Evolutionary conservation across 2,329 filamentous ascomycete genomes (phyloP).

Genomic region (Claviceps digitariae): DNA sequence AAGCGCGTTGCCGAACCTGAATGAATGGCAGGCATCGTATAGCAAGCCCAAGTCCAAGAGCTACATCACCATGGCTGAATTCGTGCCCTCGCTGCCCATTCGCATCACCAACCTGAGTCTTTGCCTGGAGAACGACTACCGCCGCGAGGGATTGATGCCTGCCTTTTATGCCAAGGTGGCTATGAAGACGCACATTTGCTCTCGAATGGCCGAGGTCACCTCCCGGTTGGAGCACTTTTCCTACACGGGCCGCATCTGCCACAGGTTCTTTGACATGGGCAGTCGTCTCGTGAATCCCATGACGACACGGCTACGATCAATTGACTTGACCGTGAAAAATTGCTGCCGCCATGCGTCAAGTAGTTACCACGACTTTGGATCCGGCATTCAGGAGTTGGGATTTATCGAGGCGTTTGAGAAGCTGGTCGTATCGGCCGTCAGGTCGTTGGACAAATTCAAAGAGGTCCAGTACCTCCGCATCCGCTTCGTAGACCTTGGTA

Average conservation of each 20-base stretch:
- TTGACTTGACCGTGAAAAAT: slow-evolving; percentile 63
- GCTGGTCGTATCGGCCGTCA: slow-evolving; percentile 50
- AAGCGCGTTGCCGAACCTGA: slow-evolving; percentile 50
- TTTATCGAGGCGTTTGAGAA: slow-evolving; percentile 62
- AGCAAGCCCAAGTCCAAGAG: slow-evolving; percentile 63
- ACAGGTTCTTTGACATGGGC: slow-evolving; percentile 50
- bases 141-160: slow-evolving; percentile 47
- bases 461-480: slow-evolving; percentile 54
- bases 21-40: slow-evolving; percentile 48
- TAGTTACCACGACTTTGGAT: slow-evolving; percentile 38
- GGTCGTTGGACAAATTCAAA: slow-evolving; percentile 43
- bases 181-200: slow-evolving; percentile 50
- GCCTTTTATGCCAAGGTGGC: slow-evolving; percentile 47
- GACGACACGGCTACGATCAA: slow-evolving; percentile 42
- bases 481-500: slow-evolving; percentile 60
- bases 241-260: slow-evolving; percentile 60
- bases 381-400: slow-evolving; percentile 48
- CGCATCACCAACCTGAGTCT: slow-evolving; percentile 51
- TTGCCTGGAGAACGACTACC: slow-evolving; percentile 59
- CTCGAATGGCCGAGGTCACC: slow-evolving; percentile 44
- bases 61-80: slow-evolving; percentile 54
- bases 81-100: slow-evolving; percentile 42
- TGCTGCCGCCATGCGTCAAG: slow-evolving; percentile 44
- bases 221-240: slow-evolving; percentile 53
- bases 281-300: slow-evolving; percentile 34